These are phyloP conservation scores for Agrocybe pediades DNA, from an alignment of 768 basidiomycete genomes.

Conservation along the genomic window DNA sequence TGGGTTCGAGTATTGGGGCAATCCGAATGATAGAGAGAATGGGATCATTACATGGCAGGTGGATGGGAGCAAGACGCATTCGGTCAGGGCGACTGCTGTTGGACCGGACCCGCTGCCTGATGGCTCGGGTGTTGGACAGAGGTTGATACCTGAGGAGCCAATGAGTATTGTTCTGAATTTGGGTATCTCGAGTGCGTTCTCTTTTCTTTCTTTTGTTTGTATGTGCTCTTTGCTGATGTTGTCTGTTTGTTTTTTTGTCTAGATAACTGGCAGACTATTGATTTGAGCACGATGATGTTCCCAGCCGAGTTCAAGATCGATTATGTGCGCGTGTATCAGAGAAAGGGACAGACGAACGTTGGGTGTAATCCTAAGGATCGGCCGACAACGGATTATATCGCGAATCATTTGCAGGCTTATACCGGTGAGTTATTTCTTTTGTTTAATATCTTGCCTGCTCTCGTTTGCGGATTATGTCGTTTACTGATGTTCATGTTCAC, in stretches of 20 bases:
- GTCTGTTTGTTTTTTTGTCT: conserved; percentile 3
- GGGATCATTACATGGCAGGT: conserved; percentile 81
- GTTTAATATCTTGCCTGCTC: too few species aligned
- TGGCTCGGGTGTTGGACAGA: conserved; percentile 55
- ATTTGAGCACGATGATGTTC: conserved; percentile 59
- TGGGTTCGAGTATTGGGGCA: conserved; percentile 76
- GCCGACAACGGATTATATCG: conserved; percentile 69
- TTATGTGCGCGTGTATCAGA: conserved; percentile 83
- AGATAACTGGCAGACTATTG: conserved; percentile 69
- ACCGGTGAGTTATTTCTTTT: conserved; percentile 42
- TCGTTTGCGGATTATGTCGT: not conserved
- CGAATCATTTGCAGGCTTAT: conserved; percentile 57
- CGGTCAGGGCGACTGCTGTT: conserved; percentile 56
- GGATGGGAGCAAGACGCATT: conserved; percentile 50
- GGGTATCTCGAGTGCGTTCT: conserved; percentile 55
- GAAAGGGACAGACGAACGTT: conserved; percentile 53
- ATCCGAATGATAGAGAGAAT: conserved; percentile 51
- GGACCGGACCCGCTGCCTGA: conserved; percentile 35
- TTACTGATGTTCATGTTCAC: not conserved
- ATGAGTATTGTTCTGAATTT: conserved; percentile 63
- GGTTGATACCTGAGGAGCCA: conserved; percentile 62
- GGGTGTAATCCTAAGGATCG: conserved; percentile 68
- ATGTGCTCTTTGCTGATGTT: not conserved
- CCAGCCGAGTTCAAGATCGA: conserved; percentile 73
- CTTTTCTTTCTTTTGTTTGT: not conserved